A percentile compares a stretch with the other conserved stretches of the same genome.
These are phyloP conservation scores for barrel medic (Medicago truncatula) DNA, from an alignment of 306 rosid genomes.

Conservation along the genomic window DNA sequence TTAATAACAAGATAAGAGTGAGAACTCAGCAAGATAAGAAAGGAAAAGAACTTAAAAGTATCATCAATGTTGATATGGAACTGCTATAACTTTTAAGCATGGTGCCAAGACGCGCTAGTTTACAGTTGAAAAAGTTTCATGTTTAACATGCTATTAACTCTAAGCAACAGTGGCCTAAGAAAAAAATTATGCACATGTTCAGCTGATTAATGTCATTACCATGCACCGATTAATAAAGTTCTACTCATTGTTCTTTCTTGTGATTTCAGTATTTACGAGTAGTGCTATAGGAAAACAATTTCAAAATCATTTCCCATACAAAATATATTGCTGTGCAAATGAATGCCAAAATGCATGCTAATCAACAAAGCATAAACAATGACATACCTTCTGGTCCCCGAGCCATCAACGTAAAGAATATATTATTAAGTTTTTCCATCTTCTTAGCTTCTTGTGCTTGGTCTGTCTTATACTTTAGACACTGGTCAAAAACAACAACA, in stretches of 20 bases:
- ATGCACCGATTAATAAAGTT: conserved; percentile 14
- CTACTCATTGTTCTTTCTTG: conserved; percentile 12
- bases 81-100: conserved; percentile 9
- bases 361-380: conserved; percentile 37
- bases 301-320: conserved; percentile 14
- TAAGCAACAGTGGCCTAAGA: background rate
- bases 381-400: conserved; percentile 88
- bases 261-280: conserved; percentile 33
- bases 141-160: conserved; percentile 32
- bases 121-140: conserved; percentile 31
- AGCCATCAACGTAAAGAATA: conserved; percentile 93
- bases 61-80: conserved; percentile 2
- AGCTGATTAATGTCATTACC: conserved; percentile 1
- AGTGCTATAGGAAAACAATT: background rate
- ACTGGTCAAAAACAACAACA: conserved; percentile 55
- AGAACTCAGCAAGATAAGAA: conserved; percentile 32
- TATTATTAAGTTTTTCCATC: conserved; percentile 83
- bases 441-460: conserved; percentile 95
- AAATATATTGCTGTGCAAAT: conserved; percentile 21
- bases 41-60: conserved; percentile 11
- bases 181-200: conserved; percentile 26
- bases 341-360: conserved; percentile 29
- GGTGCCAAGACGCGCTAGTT: conserved; percentile 14
- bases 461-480: conserved; percentile 91
- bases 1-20: background rate